phyloP scores from a whole-genome alignment of 2,329 filamentous ascomycete genomes.

The Fusarium robinianum region DNA sequence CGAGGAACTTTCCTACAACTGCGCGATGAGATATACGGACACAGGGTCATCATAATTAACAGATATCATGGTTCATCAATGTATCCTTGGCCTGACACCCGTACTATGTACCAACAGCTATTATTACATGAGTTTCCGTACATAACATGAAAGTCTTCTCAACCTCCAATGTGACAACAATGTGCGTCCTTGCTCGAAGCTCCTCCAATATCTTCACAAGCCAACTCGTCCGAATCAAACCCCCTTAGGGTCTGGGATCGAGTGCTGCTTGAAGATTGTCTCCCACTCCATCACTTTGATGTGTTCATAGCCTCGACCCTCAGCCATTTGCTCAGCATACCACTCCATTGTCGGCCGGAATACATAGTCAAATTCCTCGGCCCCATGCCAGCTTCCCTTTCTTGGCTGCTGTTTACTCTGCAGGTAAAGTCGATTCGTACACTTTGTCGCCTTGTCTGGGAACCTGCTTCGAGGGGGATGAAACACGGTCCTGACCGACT shows the following conservation, averaged over 20 bases:
- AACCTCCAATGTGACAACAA: no score
- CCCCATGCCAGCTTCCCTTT: not conserved
- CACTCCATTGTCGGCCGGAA: slow-evolving; percentile 56
- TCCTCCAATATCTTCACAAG: not conserved
- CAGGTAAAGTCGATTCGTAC: slow-evolving; percentile 52
- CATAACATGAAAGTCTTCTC: no score
- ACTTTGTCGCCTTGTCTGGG: slow-evolving; percentile 38
- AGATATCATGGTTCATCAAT: not conserved
- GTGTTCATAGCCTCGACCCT: slow-evolving; percentile 56
- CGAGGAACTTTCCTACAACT: slow-evolving; percentile 70
- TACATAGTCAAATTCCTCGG: slow-evolving; percentile 40
- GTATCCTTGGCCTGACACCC: no score
- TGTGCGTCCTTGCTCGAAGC: no score
- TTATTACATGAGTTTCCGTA: no score
- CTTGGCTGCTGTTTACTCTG: slow-evolving; percentile 38
- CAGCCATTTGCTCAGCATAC: slow-evolving; percentile 53
- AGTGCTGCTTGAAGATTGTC: slow-evolving; percentile 42
- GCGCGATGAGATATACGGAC: slow-evolving; percentile 32
- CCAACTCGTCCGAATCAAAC: not conserved
- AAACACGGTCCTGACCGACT: slow-evolving; percentile 47
- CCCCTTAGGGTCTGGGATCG: slow-evolving; percentile 34
- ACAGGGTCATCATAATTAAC: not conserved
- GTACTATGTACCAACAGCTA: no score
- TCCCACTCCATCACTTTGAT: slow-evolving; percentile 52
- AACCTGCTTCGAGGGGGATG: slow-evolving; percentile 46